These are phyloP conservation scores for Physaria fendleri DNA, from an alignment of 345 rosid genomes.

Conservation along the genomic window DNA sequence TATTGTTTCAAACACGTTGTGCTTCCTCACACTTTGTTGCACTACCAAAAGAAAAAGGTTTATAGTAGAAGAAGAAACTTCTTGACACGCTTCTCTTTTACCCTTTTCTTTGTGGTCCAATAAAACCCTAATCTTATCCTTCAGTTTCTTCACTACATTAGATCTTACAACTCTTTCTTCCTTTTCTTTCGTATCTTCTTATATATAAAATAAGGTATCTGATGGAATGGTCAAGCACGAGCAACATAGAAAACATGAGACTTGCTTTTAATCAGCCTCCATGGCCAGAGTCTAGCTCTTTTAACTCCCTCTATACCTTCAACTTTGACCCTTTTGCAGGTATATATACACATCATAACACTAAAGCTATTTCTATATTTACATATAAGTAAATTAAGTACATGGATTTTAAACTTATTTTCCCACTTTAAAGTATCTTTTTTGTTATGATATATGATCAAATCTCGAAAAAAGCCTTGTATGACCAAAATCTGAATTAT, in stretches of 20 bases:
- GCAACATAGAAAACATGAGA: background rate
- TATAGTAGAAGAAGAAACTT: no score
- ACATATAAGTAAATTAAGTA: no score
- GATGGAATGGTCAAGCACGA: conserved; percentile 4
- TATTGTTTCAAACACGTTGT: conserved; percentile 17
- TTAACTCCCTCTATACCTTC: conserved; percentile 48
- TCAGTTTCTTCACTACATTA: background rate
- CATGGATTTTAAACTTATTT: no score
- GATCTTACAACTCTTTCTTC: background rate
- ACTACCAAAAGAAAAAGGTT: conserved; percentile 20
- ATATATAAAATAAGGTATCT: no score
- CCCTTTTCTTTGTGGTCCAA: no score
- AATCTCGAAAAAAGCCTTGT: no score
- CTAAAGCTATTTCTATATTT: no score
- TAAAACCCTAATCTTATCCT: background rate
- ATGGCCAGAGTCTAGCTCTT: background rate
- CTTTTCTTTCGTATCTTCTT: background rate
- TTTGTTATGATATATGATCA: no score
- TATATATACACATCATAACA: no score
- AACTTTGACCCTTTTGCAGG: conserved; percentile 49
- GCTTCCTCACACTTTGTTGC: conserved; percentile 30
- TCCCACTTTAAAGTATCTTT: no score
- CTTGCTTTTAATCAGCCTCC: background rate
- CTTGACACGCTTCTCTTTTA: conserved; percentile 27
- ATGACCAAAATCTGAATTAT: no score